These are phyloP conservation scores for Teratosphaeria gauchensis DNA, from an alignment of 2,329 filamentous ascomycete species.

Conservation along the genomic window DNA sequence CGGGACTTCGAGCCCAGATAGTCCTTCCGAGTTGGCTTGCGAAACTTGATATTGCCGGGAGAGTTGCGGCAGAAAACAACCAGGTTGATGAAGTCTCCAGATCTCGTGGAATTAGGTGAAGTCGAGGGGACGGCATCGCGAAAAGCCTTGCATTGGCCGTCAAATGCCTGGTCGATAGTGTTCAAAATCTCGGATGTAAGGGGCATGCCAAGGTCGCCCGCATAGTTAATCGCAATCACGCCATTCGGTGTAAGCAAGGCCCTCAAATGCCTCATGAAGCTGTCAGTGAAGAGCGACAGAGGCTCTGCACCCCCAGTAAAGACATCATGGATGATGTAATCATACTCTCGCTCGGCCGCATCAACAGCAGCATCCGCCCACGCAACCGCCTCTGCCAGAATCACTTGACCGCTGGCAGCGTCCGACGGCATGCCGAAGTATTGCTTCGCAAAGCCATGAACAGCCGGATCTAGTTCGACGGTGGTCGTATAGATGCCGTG, in stretches of 20 bases:
- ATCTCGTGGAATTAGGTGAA: slow-evolving; percentile 11
- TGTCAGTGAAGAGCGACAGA: slow-evolving; percentile 72
- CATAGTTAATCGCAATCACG: slow-evolving; percentile 91
- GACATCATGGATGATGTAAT: slow-evolving; percentile 95
- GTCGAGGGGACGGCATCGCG: slow-evolving; percentile 57
- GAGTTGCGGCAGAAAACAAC: slow-evolving; percentile 83
- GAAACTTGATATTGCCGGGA: slow-evolving; percentile 45
- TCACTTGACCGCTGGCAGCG: slow-evolving; percentile 49
- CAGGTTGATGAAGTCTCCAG: slow-evolving; percentile 83
- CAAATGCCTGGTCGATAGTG: slow-evolving; percentile 75
- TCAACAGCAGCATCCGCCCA: slow-evolving; percentile 47
- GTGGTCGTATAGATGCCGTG: slow-evolving; percentile 90
- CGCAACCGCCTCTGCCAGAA: slow-evolving; percentile 71
- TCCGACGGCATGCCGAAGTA: slow-evolving; percentile 74
- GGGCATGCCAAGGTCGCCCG: slow-evolving; percentile 71
- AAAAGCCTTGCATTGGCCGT: slow-evolving; percentile 75
- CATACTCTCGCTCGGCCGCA: slow-evolving; percentile 42
- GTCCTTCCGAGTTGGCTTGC: slow-evolving; percentile 54
- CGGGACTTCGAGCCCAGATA: slow-evolving; percentile 63
- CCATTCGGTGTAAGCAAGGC: slow-evolving; percentile 66
- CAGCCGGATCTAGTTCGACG: slow-evolving; percentile 86
- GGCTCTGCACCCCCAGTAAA: slow-evolving; percentile 96
- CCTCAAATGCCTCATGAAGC: slow-evolving; percentile 66
- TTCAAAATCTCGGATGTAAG: slow-evolving; percentile 68
- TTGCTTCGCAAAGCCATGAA: slow-evolving; percentile 70